A percentile compares a stretch with the other conserved stretches of the same genome.
phyloP scores from a whole-genome alignment of 169 alveolate genomes.

The Theileria annulata region DNA sequence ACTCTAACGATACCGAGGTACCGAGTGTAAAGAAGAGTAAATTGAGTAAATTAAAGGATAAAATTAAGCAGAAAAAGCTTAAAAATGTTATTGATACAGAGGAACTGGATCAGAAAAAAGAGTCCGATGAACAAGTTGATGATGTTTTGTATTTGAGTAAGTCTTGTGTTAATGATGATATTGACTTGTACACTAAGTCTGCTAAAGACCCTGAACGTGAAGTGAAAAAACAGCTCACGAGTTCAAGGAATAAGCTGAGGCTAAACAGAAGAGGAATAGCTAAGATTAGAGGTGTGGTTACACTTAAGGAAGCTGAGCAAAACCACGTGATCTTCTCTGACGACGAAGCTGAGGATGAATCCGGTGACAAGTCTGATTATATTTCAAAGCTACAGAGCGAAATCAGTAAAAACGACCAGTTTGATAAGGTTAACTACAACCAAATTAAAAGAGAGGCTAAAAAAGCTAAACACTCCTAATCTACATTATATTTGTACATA shows the following conservation, averaged over 20 bases:
- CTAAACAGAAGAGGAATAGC: constrained; percentile 65
- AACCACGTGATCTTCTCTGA: constrained; percentile 55
- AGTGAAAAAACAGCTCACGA: constrained; percentile 28
- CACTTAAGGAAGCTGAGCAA: constrained; percentile 48
- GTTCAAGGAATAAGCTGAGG: constrained; percentile 46
- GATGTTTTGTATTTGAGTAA: constrained; percentile 18
- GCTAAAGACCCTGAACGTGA: constrained; percentile 24
- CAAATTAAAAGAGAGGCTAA: constrained; percentile 11
- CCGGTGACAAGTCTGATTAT: constrained; percentile 7
- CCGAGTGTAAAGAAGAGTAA: constrained; percentile 24
- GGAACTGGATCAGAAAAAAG: background rate
- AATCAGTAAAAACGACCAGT: background rate
- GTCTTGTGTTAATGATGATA: constrained; percentile 38
- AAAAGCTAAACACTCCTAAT: background rate
- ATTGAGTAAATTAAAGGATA: constrained; percentile 57
- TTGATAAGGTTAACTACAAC: constrained; percentile 19
- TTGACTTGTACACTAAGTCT: background rate
- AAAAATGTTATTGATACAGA: background rate
- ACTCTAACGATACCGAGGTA: background rate
- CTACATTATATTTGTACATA: background rate
- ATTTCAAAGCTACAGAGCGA: constrained; percentile 17
- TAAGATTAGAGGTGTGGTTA: constrained; percentile 56
- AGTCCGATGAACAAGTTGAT: background rate
- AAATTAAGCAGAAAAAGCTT: constrained; percentile 14
- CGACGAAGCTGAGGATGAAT: constrained; percentile 42